These are phyloP conservation scores for Aspergillus wentii DNA, from an alignment of 495 filamentous ascomycete species.

Conservation along the genomic window DNA sequence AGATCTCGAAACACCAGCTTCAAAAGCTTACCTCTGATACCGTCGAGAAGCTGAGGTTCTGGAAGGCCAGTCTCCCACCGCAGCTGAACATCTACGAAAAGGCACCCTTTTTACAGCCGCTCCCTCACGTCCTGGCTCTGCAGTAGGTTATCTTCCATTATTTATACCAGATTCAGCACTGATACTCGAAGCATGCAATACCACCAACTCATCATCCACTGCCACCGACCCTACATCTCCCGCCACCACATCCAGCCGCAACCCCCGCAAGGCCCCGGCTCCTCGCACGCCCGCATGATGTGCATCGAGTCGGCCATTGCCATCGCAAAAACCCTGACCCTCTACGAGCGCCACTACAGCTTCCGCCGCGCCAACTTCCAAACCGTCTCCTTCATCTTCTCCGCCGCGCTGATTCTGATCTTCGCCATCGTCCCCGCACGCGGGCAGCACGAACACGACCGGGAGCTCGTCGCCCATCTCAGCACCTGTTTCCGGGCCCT, in stretches of 20 bases:
- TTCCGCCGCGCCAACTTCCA: slow-evolving; percentile 19
- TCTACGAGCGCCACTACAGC: slow-evolving; percentile 39
- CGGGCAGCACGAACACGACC: slow-evolving; percentile 1
- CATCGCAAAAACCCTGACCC: slow-evolving; percentile 19
- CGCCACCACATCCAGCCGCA: slow-evolving; percentile 13
- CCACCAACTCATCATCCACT: slow-evolving; percentile 20
- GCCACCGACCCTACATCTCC: slow-evolving; percentile 25
- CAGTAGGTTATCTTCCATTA: slow-evolving; percentile 13
- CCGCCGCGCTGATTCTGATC: slow-evolving; percentile 16
- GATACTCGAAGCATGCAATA: slow-evolving; percentile 35
- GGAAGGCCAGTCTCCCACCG: slow-evolving; percentile 21
- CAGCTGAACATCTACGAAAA: slow-evolving; percentile 16
- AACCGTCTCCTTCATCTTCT: slow-evolving; percentile 21
- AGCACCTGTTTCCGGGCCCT: slow-evolving; percentile 16
- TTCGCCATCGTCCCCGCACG: slow-evolving; percentile 3
- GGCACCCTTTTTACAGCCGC: slow-evolving; percentile 7
- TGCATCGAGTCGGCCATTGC: slow-evolving; percentile 23
- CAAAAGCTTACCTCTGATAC: slow-evolving; percentile 16
- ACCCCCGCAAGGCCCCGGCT: slow-evolving; percentile 15
- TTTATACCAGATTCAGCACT: slow-evolving; percentile 1
- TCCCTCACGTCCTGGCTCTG: slow-evolving; percentile 27
- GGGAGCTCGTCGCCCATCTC: slow-evolving; percentile 5
- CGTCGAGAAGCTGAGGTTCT: slow-evolving; percentile 13
- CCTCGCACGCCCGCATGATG: slow-evolving; percentile 16
- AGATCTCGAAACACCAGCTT: slow-evolving; percentile 6